phyloP scores from a whole-genome alignment of 148 eudicot species.

The Dysphania ambrosioides region DNA sequence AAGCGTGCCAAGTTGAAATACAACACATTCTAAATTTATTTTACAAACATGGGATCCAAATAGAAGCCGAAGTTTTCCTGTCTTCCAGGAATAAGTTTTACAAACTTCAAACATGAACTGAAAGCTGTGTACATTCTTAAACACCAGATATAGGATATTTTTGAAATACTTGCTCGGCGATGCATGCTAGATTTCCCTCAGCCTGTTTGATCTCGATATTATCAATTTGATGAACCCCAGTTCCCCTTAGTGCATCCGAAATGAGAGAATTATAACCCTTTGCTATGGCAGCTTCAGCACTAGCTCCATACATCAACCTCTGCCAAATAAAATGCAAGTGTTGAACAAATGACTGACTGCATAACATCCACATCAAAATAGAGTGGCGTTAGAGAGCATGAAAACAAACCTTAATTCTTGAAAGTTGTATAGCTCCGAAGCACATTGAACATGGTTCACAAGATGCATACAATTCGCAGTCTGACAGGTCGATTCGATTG shows the following conservation, averaged over 20 bases:
- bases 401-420: slow-evolving; percentile 73
- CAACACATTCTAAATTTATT: too few relatives aligned
- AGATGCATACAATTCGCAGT: slow-evolving; percentile 89
- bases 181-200: slow-evolving; percentile 56
- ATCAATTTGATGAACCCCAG: slow-evolving; percentile 77
- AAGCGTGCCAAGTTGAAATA: too few relatives aligned
- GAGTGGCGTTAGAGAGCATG: neutral
- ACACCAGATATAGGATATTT: too few relatives aligned
- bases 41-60: too few relatives aligned
- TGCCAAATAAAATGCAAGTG: too few relatives aligned
- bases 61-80: too few relatives aligned
- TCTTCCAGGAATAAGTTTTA: too few relatives aligned
- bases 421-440: slow-evolving; percentile 79
- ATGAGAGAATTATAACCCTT: slow-evolving; percentile 77
- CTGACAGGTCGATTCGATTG: slow-evolving; percentile 63
- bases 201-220: slow-evolving; percentile 78
- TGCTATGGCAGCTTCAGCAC: slow-evolving; percentile 90
- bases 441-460: slow-evolving; percentile 96
- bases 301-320: slow-evolving; percentile 75
- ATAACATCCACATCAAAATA: too few relatives aligned
- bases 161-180: slow-evolving; percentile 89
- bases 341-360: too few relatives aligned
- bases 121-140: too few relatives aligned
- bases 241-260: slow-evolving; percentile 85
- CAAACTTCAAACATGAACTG: too few relatives aligned